Evolutionary conservation across 1,284 basidiomycete species (phyloP).

Genomic region (Naganishia liquefaciens): DNA sequence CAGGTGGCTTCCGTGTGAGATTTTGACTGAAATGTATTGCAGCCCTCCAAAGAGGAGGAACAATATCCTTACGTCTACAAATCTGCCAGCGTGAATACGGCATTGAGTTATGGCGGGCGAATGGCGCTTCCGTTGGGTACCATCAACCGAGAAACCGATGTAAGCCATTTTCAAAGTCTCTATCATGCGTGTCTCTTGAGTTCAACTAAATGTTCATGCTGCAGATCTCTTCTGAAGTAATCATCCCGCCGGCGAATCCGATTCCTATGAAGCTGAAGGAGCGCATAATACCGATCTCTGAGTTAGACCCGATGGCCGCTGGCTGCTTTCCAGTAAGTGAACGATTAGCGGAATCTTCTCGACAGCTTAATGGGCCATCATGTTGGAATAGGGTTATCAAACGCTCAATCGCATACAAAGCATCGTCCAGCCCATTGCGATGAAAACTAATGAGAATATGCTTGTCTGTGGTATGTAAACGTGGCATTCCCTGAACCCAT

Average conservation of each 20-base stretch:
- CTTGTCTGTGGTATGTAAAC: slow-evolving; percentile 78
- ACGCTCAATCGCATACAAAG: slow-evolving; percentile 93
- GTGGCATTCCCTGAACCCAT: background rate
- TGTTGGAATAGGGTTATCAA: slow-evolving; percentile 65
- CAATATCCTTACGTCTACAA: slow-evolving; percentile 87
- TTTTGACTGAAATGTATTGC: slow-evolving; percentile 31
- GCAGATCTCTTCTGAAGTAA: slow-evolving; percentile 63
- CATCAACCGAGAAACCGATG: slow-evolving; percentile 66
- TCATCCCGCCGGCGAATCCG: slow-evolving; percentile 78
- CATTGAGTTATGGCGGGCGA: slow-evolving; percentile 68
- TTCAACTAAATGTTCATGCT: slow-evolving; percentile 48
- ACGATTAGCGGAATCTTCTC: background rate
- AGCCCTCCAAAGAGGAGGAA: slow-evolving; percentile 62
- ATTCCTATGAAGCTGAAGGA: slow-evolving; percentile 76
- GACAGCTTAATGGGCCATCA: slow-evolving; percentile 44
- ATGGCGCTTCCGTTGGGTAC: slow-evolving; percentile 86
- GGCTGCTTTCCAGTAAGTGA: slow-evolving; percentile 81
- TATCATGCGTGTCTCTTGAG: background rate
- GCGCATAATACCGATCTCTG: slow-evolving; percentile 68
- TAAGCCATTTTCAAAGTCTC: slow-evolving; percentile 45
- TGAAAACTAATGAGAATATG: slow-evolving; percentile 93
- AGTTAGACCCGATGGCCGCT: slow-evolving; percentile 75
- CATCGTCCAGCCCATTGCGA: slow-evolving; percentile 90
- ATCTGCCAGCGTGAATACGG: slow-evolving; percentile 65
- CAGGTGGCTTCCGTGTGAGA: slow-evolving; percentile 43